Conservation (phyloP, 257 asterid genomes). For the Asclepias syriaca region DNA sequence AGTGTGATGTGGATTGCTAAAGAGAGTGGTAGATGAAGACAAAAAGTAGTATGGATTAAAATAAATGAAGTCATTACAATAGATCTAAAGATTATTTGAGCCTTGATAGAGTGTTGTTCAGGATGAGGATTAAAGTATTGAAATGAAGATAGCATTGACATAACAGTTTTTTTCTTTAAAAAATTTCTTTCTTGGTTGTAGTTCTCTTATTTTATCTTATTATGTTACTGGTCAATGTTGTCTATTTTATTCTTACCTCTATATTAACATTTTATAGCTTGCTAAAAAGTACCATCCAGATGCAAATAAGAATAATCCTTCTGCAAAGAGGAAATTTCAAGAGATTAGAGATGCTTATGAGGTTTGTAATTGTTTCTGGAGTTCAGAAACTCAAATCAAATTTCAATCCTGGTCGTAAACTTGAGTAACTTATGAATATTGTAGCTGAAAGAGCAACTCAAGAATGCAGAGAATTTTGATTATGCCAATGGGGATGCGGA, state of each 20-base stretch:
- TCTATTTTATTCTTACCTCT: neutral
- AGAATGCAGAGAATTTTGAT: constrained; percentile 32
- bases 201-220: neutral
- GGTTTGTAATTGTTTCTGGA: constrained; percentile 42
- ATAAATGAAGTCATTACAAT: neutral
- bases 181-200: neutral
- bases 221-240: neutral
- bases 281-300: constrained; percentile 96
- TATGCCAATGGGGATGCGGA: constrained; percentile 34
- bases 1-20: neutral
- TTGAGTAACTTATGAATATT: constrained; percentile 17
- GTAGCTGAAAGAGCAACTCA: constrained; percentile 47
- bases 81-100: neutral
- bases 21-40: neutral
- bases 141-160: neutral
- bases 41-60: neutral
- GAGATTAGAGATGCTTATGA: constrained; percentile 97
- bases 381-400: constrained; percentile 19
- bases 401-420: constrained; percentile 14
- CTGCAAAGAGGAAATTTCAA: constrained; percentile 85
- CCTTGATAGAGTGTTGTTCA: neutral
- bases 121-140: neutral
- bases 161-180: neutral
- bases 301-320: constrained; percentile 77
- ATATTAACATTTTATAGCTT: constrained; percentile 46